These are phyloP conservation scores for Antitrichia curtipendula DNA, from an alignment of 225 moss, liverwort and hornwort genomes.

Conservation along the genomic window DNA sequence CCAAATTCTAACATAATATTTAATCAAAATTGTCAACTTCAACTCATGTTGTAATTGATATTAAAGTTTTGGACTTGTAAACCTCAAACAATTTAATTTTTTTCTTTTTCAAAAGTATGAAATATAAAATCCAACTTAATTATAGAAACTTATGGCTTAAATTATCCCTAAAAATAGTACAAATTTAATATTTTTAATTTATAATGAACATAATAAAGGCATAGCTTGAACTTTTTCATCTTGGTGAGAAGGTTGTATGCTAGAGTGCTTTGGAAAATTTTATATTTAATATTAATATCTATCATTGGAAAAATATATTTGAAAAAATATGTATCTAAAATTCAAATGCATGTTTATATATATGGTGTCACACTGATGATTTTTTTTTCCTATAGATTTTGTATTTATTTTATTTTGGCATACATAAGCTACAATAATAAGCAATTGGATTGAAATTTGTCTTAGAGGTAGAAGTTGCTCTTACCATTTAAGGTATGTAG, in stretches of 20 bases:
- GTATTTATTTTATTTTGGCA: neutral
- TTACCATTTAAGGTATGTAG: too few species aligned
- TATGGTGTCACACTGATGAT: neutral
- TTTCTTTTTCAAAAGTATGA: neutral
- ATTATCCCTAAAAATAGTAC: neutral
- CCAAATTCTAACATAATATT: neutral
- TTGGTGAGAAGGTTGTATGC: rapidly evolving
- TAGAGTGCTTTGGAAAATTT: neutral
- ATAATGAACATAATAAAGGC: neutral
- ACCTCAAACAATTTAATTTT: neutral
- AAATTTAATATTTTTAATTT: neutral
- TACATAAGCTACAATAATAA: neutral
- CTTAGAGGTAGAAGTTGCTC: neutral
- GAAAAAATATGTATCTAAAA: too few species aligned
- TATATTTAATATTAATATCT: neutral
- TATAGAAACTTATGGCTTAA: neutral
- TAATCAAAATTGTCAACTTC: neutral
- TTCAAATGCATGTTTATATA: too few species aligned
- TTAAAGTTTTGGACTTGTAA: neutral
- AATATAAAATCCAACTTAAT: neutral
- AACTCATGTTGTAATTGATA: too few species aligned
- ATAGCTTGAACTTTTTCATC: neutral
- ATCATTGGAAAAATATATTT: neutral
- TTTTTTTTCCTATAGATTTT: rapidly evolving
- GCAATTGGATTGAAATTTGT: too few species aligned